phyloP scores from a whole-genome alignment of 148 eudicot species.

The Talinum fruticosum region DNA sequence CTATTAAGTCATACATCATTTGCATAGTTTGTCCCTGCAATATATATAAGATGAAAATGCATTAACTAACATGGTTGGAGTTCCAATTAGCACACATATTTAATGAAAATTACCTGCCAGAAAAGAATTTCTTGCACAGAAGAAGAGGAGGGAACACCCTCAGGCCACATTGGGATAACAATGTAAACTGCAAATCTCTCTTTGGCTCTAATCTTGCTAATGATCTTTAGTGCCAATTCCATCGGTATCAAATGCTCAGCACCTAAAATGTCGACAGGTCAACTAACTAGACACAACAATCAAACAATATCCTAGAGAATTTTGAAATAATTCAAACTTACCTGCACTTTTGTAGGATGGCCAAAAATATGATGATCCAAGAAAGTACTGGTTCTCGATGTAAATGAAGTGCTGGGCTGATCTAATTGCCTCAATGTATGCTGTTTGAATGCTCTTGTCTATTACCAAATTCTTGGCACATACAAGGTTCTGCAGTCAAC shows the following conservation, averaged over 20 bases:
- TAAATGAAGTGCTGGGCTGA: conserved; percentile 66
- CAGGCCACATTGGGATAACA: conserved; percentile 79
- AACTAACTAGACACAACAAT: not conserved
- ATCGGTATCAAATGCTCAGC: conserved; percentile 65
- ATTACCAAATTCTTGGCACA: conserved; percentile 55
- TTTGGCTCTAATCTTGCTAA: conserved; percentile 56
- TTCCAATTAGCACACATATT: not conserved
- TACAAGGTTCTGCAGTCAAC: conserved; percentile 43
- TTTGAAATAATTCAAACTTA: not conserved
- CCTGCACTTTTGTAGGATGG: conserved; percentile 47
- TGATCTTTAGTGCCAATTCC: conserved; percentile 57
- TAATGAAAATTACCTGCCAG: conserved; percentile 53
- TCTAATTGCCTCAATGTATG: conserved; percentile 63
- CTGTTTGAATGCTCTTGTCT: conserved; percentile 63
- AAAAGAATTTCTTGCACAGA: conserved; percentile 62
- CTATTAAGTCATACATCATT: conserved; percentile 64
- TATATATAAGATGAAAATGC: not conserved
- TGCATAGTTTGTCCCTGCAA: conserved; percentile 53
- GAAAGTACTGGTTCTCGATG: conserved; percentile 64
- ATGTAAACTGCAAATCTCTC: conserved; percentile 61
- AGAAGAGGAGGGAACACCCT: conserved; percentile 52
- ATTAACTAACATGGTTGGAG: not conserved
- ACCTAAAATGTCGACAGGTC: conserved; percentile 28
- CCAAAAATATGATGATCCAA: conserved; percentile 70
- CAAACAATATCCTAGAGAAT: not conserved